These are phyloP conservation scores for Nidula niveotomentosa DNA, from an alignment of 1,284 basidiomycete genomes.

Conservation along the genomic window DNA sequence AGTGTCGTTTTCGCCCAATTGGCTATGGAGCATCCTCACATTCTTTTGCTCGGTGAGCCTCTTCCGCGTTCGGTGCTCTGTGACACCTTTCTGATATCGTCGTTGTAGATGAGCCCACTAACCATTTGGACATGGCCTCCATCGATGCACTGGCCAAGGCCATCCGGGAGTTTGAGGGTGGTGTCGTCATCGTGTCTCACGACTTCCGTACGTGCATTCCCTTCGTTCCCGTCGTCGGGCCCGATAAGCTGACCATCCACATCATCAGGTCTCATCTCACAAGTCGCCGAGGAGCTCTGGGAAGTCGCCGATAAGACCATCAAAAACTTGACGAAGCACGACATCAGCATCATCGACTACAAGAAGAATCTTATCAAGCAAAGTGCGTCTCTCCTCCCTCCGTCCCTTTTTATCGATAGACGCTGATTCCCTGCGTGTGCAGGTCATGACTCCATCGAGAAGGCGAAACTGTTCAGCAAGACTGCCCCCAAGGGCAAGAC, in stretches of 20 bases:
- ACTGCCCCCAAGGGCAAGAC: slow-evolving; percentile 63
- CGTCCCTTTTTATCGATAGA: slow-evolving; percentile 11
- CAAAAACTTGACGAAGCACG: slow-evolving; percentile 87
- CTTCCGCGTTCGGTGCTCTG: slow-evolving; percentile 11
- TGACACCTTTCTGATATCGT: slow-evolving; percentile 5
- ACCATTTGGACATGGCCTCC: slow-evolving; percentile 93
- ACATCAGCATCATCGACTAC: slow-evolving; percentile 90
- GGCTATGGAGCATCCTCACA: slow-evolving; percentile 92
- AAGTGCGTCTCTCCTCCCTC: slow-evolving; percentile 42
- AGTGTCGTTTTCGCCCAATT: slow-evolving; percentile 92
- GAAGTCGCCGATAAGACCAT: slow-evolving; percentile 97
- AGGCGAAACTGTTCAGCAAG: slow-evolving; percentile 91
- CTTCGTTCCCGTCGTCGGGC: slow-evolving; percentile 1
- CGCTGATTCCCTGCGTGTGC: slow-evolving; percentile 11
- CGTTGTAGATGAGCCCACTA: slow-evolving; percentile 78
- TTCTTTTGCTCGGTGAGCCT: slow-evolving; percentile 72
- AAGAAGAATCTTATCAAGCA: slow-evolving; percentile 78
- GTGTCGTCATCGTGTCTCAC: slow-evolving; percentile 97
- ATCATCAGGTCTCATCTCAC: slow-evolving; percentile 77
- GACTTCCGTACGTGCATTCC: slow-evolving; percentile 77
- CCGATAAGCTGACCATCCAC: slow-evolving; percentile 1
- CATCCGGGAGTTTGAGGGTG: slow-evolving; percentile 97
- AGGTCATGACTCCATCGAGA: slow-evolving; percentile 82
- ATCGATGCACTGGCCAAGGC: slow-evolving; percentile 94
- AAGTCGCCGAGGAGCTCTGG: slow-evolving; percentile 98